These are phyloP conservation scores for Incumbomyces lentus DNA, from an alignment of 2,329 filamentous ascomycete species.

Conservation along the genomic window DNA sequence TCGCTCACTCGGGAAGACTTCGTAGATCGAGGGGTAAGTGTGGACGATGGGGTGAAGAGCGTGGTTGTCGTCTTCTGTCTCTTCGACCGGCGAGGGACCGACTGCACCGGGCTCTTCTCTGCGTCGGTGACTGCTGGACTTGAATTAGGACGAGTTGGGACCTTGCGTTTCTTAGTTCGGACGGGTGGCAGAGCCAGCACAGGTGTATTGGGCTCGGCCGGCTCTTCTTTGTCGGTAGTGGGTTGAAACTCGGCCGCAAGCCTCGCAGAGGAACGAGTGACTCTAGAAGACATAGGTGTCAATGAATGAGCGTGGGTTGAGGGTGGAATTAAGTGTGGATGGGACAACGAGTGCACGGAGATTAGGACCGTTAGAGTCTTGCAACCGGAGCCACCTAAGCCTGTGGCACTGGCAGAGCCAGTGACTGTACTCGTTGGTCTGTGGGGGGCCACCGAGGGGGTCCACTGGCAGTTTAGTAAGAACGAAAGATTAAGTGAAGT, in stretches of 20 bases:
- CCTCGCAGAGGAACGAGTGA: constrained; percentile 89
- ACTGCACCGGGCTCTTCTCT: constrained; percentile 22
- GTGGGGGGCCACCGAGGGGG: constrained; percentile 4
- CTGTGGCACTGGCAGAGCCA: too few relatives aligned
- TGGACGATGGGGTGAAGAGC: constrained; percentile 28
- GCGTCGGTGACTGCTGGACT: constrained; percentile 31
- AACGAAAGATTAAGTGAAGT: constrained; percentile 5
- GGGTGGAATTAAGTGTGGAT: constrained; percentile 5
- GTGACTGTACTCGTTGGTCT: too few relatives aligned
- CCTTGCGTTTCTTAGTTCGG: constrained; percentile 63
- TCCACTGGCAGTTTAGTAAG: neutral
- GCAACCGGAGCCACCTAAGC: neutral
- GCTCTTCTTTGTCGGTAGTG: constrained; percentile 29
- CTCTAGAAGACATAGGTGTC: constrained; percentile 89
- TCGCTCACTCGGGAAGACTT: constrained; percentile 9
- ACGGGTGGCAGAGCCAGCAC: too few relatives aligned
- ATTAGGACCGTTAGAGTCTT: constrained; percentile 9
- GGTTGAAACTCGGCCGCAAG: constrained; percentile 56
- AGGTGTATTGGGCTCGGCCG: constrained; percentile 27
- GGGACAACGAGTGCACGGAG: constrained; percentile 12
- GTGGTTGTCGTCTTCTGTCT: constrained; percentile 50
- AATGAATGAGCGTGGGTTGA: constrained; percentile 13
- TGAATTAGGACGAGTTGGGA: constrained; percentile 43
- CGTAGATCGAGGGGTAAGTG: constrained; percentile 21
- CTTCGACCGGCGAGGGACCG: constrained; percentile 52